Evolutionary conservation across 768 basidiomycete species (phyloP).

Genomic region (Lactarius hatsudake): DNA sequence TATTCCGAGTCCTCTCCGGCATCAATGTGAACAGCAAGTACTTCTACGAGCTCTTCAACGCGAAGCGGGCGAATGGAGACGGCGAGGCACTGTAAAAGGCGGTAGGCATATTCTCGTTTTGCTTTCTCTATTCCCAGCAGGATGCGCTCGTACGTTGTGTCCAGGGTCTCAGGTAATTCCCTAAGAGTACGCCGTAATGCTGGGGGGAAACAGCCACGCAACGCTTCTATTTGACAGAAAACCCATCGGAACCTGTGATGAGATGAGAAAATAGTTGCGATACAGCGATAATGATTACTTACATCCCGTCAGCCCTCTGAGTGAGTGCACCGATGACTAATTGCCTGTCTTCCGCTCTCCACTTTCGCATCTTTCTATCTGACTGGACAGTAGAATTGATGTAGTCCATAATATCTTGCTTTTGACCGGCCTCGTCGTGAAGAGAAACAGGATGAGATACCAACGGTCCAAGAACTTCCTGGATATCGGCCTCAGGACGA

Average conservation of each 20-base stretch:
- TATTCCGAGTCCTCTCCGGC: background rate
- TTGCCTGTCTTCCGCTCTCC: constrained; percentile 4
- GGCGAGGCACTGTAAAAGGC: background rate
- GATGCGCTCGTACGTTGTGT: background rate
- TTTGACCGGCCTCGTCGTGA: constrained; percentile 10
- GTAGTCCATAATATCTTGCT: constrained; percentile 1
- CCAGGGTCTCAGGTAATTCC: background rate
- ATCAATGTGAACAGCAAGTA: background rate
- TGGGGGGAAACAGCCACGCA: background rate
- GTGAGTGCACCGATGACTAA: constrained; percentile 3
- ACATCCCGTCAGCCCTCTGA: constrained; percentile 9
- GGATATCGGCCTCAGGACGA: constrained; percentile 8
- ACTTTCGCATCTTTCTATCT: background rate
- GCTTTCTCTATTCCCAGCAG: background rate
- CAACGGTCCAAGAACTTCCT: background rate
- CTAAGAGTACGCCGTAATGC: background rate
- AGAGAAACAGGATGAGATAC: background rate
- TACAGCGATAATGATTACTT: background rate
- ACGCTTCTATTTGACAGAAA: background rate
- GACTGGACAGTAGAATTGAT: background rate
- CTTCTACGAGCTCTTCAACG: background rate
- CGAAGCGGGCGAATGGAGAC: background rate
- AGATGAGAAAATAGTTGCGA: no score
- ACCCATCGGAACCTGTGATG: background rate
- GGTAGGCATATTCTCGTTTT: background rate